Percentiles rank a stretch among this genome's conserved stretches.
Conservation (phyloP, 129 eudicot genomes). For the Pittosporum tobira region DNA sequence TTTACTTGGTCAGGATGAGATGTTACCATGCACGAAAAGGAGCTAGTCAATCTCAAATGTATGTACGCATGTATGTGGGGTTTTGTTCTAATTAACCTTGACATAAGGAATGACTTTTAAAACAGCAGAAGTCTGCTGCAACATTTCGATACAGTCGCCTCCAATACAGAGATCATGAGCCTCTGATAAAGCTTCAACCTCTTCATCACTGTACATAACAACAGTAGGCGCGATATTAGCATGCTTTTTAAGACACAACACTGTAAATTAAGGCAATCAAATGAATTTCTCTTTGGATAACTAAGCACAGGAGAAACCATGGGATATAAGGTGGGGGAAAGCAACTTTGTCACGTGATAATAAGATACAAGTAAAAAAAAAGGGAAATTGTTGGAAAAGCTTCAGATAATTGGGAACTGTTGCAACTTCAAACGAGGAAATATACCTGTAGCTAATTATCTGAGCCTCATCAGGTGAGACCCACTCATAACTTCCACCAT, state of each 20-base stretch:
- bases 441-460: conserved; percentile 53
- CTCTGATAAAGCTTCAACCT: conserved; percentile 71
- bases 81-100: too few relatives aligned
- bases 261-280: background rate
- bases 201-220: conserved; percentile 38
- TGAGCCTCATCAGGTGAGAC: conserved; percentile 82
- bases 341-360: too few relatives aligned
- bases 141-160: conserved; percentile 90
- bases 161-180: conserved; percentile 75
- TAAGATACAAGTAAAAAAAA: too few relatives aligned
- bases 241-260: background rate
- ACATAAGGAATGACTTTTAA: conserved; percentile 70
- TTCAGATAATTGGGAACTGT: background rate
- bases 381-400: background rate
- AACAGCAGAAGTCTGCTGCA: conserved; percentile 75
- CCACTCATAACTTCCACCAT: conserved; percentile 57
- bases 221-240: conserved; percentile 1
- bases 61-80: too few relatives aligned
- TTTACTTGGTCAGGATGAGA: conserved; percentile 2
- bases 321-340: background rate
- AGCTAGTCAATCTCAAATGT: too few relatives aligned
- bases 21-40: background rate
- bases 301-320: background rate
- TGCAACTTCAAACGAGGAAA: background rate
- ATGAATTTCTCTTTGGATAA: background rate